Evolutionary conservation across 163 green algal species (phyloP).

Genomic region (Chlamydomonas reinhardtii): DNA sequence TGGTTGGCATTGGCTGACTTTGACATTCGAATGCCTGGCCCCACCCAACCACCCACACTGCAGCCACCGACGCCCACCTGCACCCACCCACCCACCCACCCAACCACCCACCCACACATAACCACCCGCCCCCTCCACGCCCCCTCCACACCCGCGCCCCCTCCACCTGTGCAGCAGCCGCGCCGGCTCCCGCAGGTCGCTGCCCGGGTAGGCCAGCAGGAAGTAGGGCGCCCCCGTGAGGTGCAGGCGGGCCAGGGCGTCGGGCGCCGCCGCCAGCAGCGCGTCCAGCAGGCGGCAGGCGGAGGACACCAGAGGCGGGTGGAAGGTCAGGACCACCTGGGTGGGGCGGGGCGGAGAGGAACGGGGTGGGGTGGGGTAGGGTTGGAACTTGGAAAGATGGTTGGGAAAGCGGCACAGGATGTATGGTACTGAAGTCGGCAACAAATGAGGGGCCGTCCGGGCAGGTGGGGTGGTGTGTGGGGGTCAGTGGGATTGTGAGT

Average conservation of each 20-base stretch:
- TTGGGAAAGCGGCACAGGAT: too few species aligned
- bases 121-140: too few species aligned
- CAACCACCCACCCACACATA: too few species aligned
- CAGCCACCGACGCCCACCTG: too few species aligned
- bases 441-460: too few species aligned
- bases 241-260: slow-evolving; percentile 83
- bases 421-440: too few species aligned
- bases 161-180: slow-evolving; percentile 72
- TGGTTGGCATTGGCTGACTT: too few species aligned
- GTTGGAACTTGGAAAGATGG: not conserved
- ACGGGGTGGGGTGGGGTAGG: not conserved
- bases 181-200: slow-evolving; percentile 83
- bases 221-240: slow-evolving; percentile 92
- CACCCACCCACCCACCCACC: too few species aligned
- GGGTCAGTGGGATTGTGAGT: too few species aligned
- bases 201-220: slow-evolving; percentile 85
- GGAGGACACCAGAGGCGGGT: slow-evolving; percentile 82
- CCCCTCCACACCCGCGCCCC: not conserved
- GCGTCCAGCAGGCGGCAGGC: slow-evolving; percentile 76
- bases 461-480: too few species aligned
- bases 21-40: too few species aligned
- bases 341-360: not conserved
- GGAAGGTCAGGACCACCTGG: slow-evolving; percentile 81
- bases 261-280: slow-evolving; percentile 69
- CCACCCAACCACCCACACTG: too few species aligned